A percentile compares a stretch with the other conserved stretches of the same genome.
Conservation (phyloP, 805 yeast species). For the Candida qinlingensis region DNA sequence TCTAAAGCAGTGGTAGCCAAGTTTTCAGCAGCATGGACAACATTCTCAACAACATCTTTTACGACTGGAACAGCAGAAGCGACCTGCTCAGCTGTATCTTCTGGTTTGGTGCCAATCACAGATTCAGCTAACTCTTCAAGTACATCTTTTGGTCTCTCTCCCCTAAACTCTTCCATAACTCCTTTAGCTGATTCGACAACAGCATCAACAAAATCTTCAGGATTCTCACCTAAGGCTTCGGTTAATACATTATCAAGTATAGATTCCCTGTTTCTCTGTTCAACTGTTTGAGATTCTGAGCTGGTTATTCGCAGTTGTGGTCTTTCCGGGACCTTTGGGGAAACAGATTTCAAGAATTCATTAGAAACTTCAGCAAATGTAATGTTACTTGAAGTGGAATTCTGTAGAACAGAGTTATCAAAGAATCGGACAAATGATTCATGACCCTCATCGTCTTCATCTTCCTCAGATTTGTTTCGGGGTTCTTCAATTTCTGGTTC, state of each 20-base stretch:
- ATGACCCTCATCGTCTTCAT: not conserved
- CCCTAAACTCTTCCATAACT: not conserved
- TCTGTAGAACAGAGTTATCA: not conserved
- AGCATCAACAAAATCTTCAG: slow-evolving; percentile 4
- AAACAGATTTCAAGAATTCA: slow-evolving; percentile 10
- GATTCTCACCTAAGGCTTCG: slow-evolving; percentile 11
- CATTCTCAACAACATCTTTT: not conserved
- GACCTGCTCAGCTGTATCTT: slow-evolving; percentile 4
- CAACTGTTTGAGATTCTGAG: not conserved
- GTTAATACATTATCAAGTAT: slow-evolving; percentile 9
- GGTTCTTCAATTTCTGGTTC: not conserved
- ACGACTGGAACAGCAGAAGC: not conserved
- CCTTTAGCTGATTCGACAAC: not conserved
- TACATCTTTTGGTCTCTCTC: not conserved
- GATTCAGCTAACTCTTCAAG: slow-evolving; percentile 7
- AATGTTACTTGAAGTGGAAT: not conserved
- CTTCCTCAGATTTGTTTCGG: not conserved
- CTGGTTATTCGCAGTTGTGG: too few species aligned
- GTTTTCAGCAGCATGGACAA: not conserved
- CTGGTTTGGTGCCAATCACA: slow-evolving; percentile 11
- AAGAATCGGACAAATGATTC: slow-evolving; percentile 20
- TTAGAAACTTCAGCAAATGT: slow-evolving; percentile 16
- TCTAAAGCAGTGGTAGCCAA: slow-evolving; percentile 1
- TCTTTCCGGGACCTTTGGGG: not conserved
- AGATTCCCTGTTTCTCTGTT: not conserved